Evolutionary conservation across 495 filamentous ascomycete species (phyloP).

Genomic region (Xylaria bambusicola): DNA sequence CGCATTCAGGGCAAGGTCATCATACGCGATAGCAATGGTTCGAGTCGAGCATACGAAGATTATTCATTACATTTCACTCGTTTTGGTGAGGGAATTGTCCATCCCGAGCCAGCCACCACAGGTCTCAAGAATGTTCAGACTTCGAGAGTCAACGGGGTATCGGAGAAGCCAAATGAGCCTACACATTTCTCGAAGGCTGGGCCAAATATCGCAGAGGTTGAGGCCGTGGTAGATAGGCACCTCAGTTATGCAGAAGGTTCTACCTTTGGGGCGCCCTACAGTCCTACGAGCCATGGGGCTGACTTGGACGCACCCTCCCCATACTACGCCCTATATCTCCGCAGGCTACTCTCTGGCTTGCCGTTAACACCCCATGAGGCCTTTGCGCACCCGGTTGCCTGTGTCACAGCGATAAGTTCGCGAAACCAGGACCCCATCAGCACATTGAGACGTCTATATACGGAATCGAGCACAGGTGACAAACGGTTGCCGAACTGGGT

Average conservation of each 20-base stretch:
- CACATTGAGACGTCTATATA: slow-evolving; percentile 77
- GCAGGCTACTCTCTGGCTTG: slow-evolving; percentile 76
- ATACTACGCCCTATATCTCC: slow-evolving; percentile 79
- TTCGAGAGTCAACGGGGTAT: slow-evolving; percentile 29
- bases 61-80: slow-evolving; percentile 83
- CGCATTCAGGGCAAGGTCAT: slow-evolving; percentile 82
- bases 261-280: slow-evolving; percentile 42
- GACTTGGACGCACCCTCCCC: slow-evolving; percentile 53
- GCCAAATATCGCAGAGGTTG: slow-evolving; percentile 42
- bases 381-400: slow-evolving; percentile 93
- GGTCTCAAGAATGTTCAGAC: slow-evolving; percentile 36
- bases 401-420: slow-evolving; percentile 92
- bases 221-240: slow-evolving; percentile 55
- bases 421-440: slow-evolving; percentile 79
- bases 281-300: slow-evolving; percentile 37
- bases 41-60: slow-evolving; percentile 81
- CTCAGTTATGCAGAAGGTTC: slow-evolving; percentile 54
- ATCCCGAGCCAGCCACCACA: slow-evolving; percentile 42
- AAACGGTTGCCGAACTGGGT: slow-evolving; percentile 76
- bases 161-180: slow-evolving; percentile 22
- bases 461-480: slow-evolving; percentile 68
- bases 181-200: slow-evolving; percentile 19
- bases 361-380: slow-evolving; percentile 83
- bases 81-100: slow-evolving; percentile 61
- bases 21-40: slow-evolving; percentile 84